Percentiles rank a stretch among this genome's conserved stretches.
These are phyloP conservation scores for Reticulascus tulasneorum DNA, from an alignment of 2,329 filamentous ascomycete genomes.

Conservation along the genomic window DNA sequence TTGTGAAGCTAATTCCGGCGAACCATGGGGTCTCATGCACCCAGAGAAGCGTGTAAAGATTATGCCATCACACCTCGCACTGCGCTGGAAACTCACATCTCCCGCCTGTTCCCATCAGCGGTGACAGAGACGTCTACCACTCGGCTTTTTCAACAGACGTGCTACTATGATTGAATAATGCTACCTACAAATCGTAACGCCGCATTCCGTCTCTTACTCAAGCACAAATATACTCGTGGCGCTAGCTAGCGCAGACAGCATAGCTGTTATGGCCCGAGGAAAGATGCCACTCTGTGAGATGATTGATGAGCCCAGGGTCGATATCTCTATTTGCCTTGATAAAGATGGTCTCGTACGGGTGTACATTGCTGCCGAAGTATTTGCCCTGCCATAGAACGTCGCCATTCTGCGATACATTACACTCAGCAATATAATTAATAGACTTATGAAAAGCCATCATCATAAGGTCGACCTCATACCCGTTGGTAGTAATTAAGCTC, in stretches of 20 bases:
- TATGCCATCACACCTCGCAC: too few species aligned
- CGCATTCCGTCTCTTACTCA: too few species aligned
- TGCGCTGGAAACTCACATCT: too few species aligned
- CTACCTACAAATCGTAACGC: too few species aligned
- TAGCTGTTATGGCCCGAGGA: conserved; percentile 19
- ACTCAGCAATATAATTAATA: conserved; percentile 9
- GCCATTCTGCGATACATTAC: conserved; percentile 5
- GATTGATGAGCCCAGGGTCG: conserved; percentile 19
- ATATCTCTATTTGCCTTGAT: conserved; percentile 27
- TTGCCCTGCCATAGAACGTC: conserved; percentile 20
- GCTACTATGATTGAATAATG: too few species aligned
- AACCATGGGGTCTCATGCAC: too few species aligned
- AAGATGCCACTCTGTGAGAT: conserved; percentile 26
- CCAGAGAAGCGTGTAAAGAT: too few species aligned
- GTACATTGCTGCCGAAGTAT: conserved; percentile 28
- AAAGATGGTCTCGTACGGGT: conserved; percentile 34
- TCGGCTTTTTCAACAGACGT: too few species aligned
- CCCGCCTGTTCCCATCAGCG: too few species aligned
- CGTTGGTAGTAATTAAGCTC: conserved; percentile 20
- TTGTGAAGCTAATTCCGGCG: too few species aligned
- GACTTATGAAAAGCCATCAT: conserved; percentile 24
- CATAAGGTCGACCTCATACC: conserved; percentile 28
- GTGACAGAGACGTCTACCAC: too few species aligned
- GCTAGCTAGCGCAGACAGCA: conserved; percentile 20
- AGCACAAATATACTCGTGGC: too few species aligned